Conservation (phyloP, 148 eudicot species). For the Rhododendron henanense region DNA sequence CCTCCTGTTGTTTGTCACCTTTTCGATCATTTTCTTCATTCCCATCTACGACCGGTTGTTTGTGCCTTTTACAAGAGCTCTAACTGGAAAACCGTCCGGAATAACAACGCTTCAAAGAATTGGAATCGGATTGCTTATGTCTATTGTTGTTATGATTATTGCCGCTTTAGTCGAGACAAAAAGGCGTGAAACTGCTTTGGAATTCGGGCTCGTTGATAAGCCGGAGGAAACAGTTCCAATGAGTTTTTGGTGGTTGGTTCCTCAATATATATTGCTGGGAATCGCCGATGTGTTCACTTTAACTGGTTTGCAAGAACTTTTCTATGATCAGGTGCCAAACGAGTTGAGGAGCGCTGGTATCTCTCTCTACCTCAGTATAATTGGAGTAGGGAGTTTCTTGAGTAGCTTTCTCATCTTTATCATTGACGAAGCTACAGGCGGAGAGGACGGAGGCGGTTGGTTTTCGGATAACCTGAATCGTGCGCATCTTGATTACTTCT, state of each 20-base stretch:
- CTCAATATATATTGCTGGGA: slow-evolving; percentile 35
- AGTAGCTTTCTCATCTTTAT: slow-evolving; percentile 33
- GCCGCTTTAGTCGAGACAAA: slow-evolving; percentile 29
- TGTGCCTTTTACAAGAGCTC: slow-evolving; percentile 29
- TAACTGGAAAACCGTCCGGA: slow-evolving; percentile 34
- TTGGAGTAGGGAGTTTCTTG: slow-evolving; percentile 39
- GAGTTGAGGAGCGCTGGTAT: slow-evolving; percentile 40
- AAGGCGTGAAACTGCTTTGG: slow-evolving; percentile 16
- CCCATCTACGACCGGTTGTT: slow-evolving; percentile 35
- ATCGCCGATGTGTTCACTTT: slow-evolving; percentile 37
- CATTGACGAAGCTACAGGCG: slow-evolving; percentile 19
- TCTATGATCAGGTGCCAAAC: slow-evolving; percentile 42
- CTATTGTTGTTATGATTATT: slow-evolving; percentile 10
- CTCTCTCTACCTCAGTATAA: slow-evolving; percentile 26
- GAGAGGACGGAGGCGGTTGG: slow-evolving; percentile 56
- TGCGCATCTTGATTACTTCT: slow-evolving; percentile 66
- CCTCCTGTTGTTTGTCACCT: slow-evolving; percentile 20
- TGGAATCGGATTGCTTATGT: slow-evolving; percentile 25
- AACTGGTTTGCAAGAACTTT: slow-evolving; percentile 45
- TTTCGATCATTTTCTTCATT: slow-evolving; percentile 23
- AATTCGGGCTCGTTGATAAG: slow-evolving; percentile 18
- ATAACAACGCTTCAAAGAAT: slow-evolving; percentile 38
- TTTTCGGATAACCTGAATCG: slow-evolving; percentile 50
- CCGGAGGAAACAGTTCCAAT: slow-evolving; percentile 26
- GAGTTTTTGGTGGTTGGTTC: slow-evolving; percentile 46